Evolutionary conservation across 495 filamentous ascomycete species (phyloP).

Genomic region (Melanomma pulvis-pyrius): DNA sequence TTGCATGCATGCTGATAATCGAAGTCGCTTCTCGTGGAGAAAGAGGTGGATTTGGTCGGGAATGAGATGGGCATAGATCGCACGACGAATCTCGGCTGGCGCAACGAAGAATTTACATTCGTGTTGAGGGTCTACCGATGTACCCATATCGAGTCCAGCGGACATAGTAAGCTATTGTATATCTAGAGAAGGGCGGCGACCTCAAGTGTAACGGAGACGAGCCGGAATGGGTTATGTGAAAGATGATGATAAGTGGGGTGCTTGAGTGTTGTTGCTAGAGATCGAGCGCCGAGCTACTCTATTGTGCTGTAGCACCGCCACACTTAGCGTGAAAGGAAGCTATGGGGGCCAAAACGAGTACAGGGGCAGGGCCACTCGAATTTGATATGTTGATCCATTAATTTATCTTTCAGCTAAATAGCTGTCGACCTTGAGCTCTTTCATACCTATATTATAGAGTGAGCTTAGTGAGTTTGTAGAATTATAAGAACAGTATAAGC

Average conservation of each 20-base stretch:
- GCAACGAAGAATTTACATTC: slow-evolving; percentile 14
- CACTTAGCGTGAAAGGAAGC: too few relatives aligned
- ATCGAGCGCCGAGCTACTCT: too few relatives aligned
- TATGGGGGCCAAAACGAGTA: too few relatives aligned
- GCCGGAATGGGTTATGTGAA: background rate
- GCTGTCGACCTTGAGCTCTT: too few relatives aligned
- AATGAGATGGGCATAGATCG: slow-evolving; percentile 21
- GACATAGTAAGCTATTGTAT: background rate
- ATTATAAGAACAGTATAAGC: too few relatives aligned
- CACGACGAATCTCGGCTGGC: slow-evolving; percentile 18
- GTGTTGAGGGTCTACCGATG: slow-evolving; percentile 9
- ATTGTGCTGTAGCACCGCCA: too few relatives aligned
- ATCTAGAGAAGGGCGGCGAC: background rate
- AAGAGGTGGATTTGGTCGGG: slow-evolving; percentile 16
- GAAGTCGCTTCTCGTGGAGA: slow-evolving; percentile 1
- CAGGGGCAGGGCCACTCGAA: too few relatives aligned
- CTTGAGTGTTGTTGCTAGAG: background rate
- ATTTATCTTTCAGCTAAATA: too few relatives aligned
- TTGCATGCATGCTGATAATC: slow-evolving; percentile 8
- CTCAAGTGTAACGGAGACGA: slow-evolving; percentile 4
- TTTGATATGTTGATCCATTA: too few relatives aligned
- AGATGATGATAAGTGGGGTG: background rate
- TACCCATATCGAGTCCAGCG: background rate
- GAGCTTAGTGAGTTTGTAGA: too few relatives aligned
- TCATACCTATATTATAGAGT: too few relatives aligned